These are phyloP conservation scores for Botrytis squamosa DNA, from an alignment of 2,329 filamentous ascomycete species.

Conservation along the genomic window DNA sequence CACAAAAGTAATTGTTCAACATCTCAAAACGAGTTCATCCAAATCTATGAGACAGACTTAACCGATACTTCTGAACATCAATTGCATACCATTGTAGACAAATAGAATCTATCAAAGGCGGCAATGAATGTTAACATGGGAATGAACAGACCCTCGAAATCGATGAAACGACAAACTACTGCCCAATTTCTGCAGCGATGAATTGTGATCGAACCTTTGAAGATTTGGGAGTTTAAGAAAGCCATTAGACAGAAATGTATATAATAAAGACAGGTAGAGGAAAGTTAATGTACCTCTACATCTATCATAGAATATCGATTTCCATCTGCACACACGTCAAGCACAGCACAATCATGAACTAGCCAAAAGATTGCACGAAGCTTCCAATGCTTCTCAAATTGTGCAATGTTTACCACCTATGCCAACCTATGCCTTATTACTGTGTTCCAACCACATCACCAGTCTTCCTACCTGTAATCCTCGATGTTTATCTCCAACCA, in stretches of 20 bases:
- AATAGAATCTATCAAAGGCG: too few species aligned
- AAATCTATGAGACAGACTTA: not conserved
- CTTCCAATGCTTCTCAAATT: not conserved
- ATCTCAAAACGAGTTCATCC: not conserved
- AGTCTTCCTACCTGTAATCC: not conserved
- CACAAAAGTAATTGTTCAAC: not conserved
- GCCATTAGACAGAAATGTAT: too few species aligned
- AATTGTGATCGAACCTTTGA: too few species aligned
- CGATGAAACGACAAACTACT: not conserved
- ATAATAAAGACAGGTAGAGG: too few species aligned
- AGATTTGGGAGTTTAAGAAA: too few species aligned
- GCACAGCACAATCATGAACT: not conserved
- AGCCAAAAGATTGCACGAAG: not conserved
- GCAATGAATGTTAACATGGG: too few species aligned
- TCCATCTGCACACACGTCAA: not conserved
- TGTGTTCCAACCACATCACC: not conserved
- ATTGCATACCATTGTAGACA: fast-evolving
- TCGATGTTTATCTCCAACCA: fast-evolving
- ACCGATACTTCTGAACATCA: not conserved
- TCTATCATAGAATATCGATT: too few species aligned
- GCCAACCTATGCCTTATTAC: not conserved
- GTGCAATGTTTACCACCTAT: not conserved
- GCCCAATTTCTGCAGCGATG: not conserved
- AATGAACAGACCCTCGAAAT: not conserved
- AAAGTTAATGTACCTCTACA: too few species aligned